Evolutionary conservation across 1,139 yeast genomes (phyloP).

Genomic region (Schwanniomyces etchellsii): DNA sequence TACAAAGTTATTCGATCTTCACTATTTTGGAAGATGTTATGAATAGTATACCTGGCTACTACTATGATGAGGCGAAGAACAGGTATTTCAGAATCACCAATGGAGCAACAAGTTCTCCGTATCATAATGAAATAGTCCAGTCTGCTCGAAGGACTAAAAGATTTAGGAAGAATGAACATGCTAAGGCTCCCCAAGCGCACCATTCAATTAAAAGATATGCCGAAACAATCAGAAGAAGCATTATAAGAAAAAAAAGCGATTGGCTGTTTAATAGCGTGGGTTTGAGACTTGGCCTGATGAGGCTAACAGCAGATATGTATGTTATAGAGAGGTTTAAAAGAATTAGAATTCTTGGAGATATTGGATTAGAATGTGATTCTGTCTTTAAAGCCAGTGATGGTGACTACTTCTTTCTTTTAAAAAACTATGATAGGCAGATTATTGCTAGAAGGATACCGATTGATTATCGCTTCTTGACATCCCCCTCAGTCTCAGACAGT

Average conservation of each 20-base stretch:
- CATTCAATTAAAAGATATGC: no score
- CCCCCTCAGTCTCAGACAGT: neutral
- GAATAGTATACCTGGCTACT: constrained; percentile 40
- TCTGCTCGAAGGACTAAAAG: constrained; percentile 20
- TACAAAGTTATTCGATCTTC: neutral
- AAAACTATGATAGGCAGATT: no score
- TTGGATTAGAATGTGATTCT: neutral
- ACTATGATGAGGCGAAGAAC: constrained; percentile 35
- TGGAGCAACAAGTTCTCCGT: constrained; percentile 23
- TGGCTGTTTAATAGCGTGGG: no score
- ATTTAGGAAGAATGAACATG: neutral
- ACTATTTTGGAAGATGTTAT: neutral
- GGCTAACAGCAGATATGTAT: neutral
- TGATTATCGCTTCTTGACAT: no score
- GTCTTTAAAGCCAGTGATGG: no score
- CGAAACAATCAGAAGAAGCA: no score
- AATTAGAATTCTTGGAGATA: neutral
- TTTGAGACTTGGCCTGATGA: neutral
- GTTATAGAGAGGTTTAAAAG: neutral
- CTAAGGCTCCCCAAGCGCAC: no score
- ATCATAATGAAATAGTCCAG: constrained; percentile 32
- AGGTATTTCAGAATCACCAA: constrained; percentile 42
- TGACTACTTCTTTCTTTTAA: no score
- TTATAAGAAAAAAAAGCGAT: no score
- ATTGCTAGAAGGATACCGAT: no score